Percentiles rank a stretch among this genome's conserved stretches.
Evolutionary conservation across 306 rosid genomes (phyloP).

Genomic region (Corylus heterophylla): DNA sequence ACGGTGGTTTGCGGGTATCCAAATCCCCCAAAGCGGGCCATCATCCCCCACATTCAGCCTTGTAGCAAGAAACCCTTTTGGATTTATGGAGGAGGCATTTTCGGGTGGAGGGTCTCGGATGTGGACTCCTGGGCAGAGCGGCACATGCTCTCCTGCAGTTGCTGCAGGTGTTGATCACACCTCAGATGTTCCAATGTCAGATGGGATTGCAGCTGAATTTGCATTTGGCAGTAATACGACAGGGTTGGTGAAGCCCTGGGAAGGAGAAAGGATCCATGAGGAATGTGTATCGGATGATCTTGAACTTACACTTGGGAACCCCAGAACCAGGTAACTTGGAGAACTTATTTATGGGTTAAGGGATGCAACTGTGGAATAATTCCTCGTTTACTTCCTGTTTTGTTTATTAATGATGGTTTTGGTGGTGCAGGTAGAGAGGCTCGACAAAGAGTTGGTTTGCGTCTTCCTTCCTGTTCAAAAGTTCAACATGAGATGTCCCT

Average conservation of each 20-base stretch:
- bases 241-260: conserved; percentile 67
- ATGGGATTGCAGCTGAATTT: conserved; percentile 58
- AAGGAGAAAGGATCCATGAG: conserved; percentile 67
- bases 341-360: background rate
- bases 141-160: conserved; percentile 57
- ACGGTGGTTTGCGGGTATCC: conserved; percentile 50
- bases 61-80: conserved; percentile 52
- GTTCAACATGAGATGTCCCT: conserved; percentile 38
- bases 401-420: conserved; percentile 15
- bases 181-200: conserved; percentile 57
- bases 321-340: conserved; percentile 42
- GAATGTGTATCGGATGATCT: conserved; percentile 65
- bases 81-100: conserved; percentile 43
- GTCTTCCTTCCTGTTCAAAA: conserved; percentile 19
- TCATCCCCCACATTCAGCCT: conserved; percentile 64
- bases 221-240: conserved; percentile 52
- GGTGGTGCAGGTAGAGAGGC: conserved; percentile 31
- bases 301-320: conserved; percentile 61
- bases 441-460: conserved; percentile 12
- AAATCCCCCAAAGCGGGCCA: conserved; percentile 59
- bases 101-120: conserved; percentile 48
- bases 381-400: background rate
- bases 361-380: background rate
- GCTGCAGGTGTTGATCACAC: conserved; percentile 42
- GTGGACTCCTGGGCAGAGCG: conserved; percentile 70